phyloP scores from a whole-genome alignment of 1,284 basidiomycete species.

The Cutaneotrichosporon cavernicola region DNA sequence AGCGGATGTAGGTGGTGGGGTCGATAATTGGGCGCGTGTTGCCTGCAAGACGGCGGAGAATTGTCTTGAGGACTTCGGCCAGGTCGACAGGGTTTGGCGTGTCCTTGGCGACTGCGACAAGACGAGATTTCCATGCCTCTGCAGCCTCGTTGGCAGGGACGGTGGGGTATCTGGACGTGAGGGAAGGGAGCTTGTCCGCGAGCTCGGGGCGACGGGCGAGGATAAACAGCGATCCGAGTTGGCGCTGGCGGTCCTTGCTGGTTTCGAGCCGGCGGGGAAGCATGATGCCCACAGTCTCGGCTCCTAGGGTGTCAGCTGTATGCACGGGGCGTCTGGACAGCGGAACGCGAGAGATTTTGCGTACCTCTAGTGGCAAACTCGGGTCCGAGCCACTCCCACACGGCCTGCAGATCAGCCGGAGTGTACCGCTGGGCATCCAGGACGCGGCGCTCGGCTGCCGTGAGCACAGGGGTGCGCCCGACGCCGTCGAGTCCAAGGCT shows the following conservation, averaged over 20 bases:
- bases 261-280: slow-evolving; percentile 28
- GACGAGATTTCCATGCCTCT: slow-evolving; percentile 25
- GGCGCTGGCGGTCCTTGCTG: slow-evolving; percentile 30
- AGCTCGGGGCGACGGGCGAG: slow-evolving; percentile 31
- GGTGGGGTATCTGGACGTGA: slow-evolving; percentile 24
- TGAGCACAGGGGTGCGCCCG: slow-evolving; percentile 30
- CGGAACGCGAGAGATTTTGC: background rate
- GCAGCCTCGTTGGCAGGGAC: slow-evolving; percentile 4
- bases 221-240: slow-evolving; percentile 33
- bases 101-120: slow-evolving; percentile 24
- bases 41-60: slow-evolving; percentile 31
- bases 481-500: slow-evolving; percentile 33
- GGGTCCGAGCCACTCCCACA: slow-evolving; percentile 39
- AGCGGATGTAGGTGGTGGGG: slow-evolving; percentile 32
- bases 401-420: slow-evolving; percentile 31
- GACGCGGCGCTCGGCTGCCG: slow-evolving; percentile 28
- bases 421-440: slow-evolving; percentile 31
- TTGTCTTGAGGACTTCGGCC: slow-evolving; percentile 36
- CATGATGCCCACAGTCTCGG: slow-evolving; percentile 37
- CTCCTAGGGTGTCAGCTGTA: slow-evolving; percentile 26
- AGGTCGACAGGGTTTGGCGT: slow-evolving; percentile 30
- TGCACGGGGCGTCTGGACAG: background rate
- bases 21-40: slow-evolving; percentile 17
- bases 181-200: slow-evolving; percentile 30
- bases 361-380: slow-evolving; percentile 36